Percentiles rank a stretch among this genome's conserved stretches.
These are phyloP conservation scores for Orychophragmus violaceus DNA, from an alignment of 345 rosid genomes.

Conservation along the genomic window DNA sequence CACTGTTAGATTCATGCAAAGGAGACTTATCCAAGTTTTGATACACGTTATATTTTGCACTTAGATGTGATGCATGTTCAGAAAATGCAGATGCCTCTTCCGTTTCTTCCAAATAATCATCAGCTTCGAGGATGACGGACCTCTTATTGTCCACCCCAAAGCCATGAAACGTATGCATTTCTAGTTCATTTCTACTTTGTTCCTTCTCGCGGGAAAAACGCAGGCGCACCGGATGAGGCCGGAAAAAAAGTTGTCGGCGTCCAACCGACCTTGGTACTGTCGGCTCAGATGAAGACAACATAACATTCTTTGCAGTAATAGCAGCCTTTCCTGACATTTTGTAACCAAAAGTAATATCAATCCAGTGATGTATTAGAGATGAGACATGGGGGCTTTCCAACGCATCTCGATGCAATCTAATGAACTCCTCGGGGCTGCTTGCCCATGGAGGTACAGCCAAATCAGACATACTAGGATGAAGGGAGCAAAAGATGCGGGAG, in stretches of 20 bases:
- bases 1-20: constrained; percentile 27
- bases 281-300: constrained; percentile 77
- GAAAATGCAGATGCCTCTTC: constrained; percentile 76
- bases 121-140: constrained; percentile 41
- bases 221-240: constrained; percentile 68
- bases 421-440: constrained; percentile 72
- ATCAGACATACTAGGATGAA: constrained; percentile 81
- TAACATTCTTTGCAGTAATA: constrained; percentile 83
- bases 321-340: constrained; percentile 91
- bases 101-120: constrained; percentile 47
- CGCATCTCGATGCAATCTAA: constrained; percentile 77
- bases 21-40: constrained; percentile 27
- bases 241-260: constrained; percentile 77
- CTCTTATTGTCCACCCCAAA: constrained; percentile 37
- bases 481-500: constrained; percentile 63
- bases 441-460: constrained; percentile 91
- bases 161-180: constrained; percentile 32
- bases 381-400: constrained; percentile 78
- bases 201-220: constrained; percentile 30
- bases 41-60: constrained; percentile 48
- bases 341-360: constrained; percentile 87
- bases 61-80: constrained; percentile 58
- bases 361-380: constrained; percentile 72
- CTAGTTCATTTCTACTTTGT: constrained; percentile 24
- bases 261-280: constrained; percentile 66